phyloP scores from a whole-genome alignment of 495 filamentous ascomycete species.

The Pseudomonodictys pantanalensis region DNA sequence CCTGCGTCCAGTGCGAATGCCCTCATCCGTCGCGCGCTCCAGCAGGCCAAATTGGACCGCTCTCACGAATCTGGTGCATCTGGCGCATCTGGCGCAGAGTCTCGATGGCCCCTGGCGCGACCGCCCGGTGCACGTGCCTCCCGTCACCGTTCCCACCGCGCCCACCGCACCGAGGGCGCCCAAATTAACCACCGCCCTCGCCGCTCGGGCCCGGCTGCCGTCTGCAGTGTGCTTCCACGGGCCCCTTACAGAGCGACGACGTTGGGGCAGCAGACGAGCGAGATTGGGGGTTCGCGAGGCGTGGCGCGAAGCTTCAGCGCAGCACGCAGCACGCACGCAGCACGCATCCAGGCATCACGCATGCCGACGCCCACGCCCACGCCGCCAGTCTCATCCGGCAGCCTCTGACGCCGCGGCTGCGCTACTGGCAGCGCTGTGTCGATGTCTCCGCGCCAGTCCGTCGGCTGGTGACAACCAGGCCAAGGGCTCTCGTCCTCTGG shows the following conservation, averaged over 20 bases:
- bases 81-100: neutral
- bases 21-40: neutral
- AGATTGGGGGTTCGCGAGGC: slow-evolving; percentile 3
- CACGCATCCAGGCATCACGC: too few species aligned
- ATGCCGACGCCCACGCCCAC: neutral
- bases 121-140: neutral
- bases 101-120: slow-evolving; percentile 4
- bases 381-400: slow-evolving; percentile 2
- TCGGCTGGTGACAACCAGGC: slow-evolving; percentile 16
- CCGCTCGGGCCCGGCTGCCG: slow-evolving; percentile 11
- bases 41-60: neutral
- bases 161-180: slow-evolving; percentile 15
- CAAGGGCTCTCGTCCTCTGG: neutral
- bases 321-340: neutral
- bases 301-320: slow-evolving; percentile 5
- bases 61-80: neutral
- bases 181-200: neutral
- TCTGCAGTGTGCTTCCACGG: slow-evolving; percentile 5
- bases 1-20: neutral
- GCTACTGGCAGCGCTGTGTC: neutral
- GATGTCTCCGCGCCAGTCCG: slow-evolving; percentile 6
- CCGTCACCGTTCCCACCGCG: slow-evolving; percentile 10
- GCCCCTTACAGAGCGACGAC: slow-evolving; percentile 29
- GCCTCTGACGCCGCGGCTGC: slow-evolving; percentile 29
- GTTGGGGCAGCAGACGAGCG: neutral